Base-by-base conservation (phyloP, 805 yeast species). In the Saccharomycopsis microspora region DNA sequence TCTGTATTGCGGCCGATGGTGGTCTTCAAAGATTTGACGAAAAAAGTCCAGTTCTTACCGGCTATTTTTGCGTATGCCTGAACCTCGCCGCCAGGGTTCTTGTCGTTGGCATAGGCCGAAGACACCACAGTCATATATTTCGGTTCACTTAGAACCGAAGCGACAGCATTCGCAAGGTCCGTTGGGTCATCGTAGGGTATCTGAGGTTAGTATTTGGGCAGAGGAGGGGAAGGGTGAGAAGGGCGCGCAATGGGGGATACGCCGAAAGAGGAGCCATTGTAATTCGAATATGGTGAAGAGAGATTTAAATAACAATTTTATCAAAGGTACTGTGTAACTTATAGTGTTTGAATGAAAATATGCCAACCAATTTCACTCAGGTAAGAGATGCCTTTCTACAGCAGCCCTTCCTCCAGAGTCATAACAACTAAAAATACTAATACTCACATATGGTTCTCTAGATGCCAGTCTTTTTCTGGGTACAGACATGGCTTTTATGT, bases 51-150 rank as follows among this genome's bases (percentile, higher is more conserved):
- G 58, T 78, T 79, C 35, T 74, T 68, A 41, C 98, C 98, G 0
- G 97, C 89, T 43, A 93, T 82, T 63, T 93, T 93, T 35, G 97
- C 98, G 63, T 90, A 93, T 0, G 98, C 98, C 66, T 89, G 95
- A n/a, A 93, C 89, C 61, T 89, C 96, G 4, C 70, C 60, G 37
- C 72, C 74, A 34, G 69, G 60, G 47, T 68, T 83, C 52, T 78
- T 76, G 45, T 80, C 86, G 63, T 93, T 93, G 48, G 90, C 78
- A 60, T 76, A 85, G 30, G 68, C 74, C 42, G 67, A 68, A 8
- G 95, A 76, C 4, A 89, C 97, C 53, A 76, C 76, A 1, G 96
- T 87, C 27, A 71, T 71, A 39, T 84, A 85, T 30, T 79, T 80
- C 0, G 97, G 96, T 8, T 72, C 68, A 8, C 76, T 72, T 48